Evolutionary conservation across 148 eudicot genomes (phyloP).

Genomic region (Rhododendron molle): DNA sequence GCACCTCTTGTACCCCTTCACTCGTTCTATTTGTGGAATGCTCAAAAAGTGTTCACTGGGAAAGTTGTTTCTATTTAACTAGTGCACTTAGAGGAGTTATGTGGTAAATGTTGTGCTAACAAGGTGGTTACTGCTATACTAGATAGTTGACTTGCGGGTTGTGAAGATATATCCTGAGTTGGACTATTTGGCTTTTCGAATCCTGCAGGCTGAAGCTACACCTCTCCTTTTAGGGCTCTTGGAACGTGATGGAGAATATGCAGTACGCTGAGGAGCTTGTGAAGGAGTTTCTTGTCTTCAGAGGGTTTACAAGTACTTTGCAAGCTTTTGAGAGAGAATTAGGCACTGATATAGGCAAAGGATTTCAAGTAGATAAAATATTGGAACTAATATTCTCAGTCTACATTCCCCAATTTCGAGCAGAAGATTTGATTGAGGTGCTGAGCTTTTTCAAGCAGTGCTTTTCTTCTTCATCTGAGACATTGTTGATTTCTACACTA

Average conservation of each 20-base stretch:
- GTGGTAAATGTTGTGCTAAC: not conserved
- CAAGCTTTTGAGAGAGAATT: slow-evolving; percentile 77
- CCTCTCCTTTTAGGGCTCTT: slow-evolving; percentile 14
- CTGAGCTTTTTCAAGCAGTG: slow-evolving; percentile 66
- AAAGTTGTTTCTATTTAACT: not conserved
- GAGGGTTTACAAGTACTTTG: slow-evolving; percentile 85
- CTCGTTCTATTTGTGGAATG: not conserved
- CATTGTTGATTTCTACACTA: slow-evolving; percentile 36
- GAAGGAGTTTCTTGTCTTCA: slow-evolving; percentile 77
- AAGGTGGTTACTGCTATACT: not conserved
- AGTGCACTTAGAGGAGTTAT: not conserved
- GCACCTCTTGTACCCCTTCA: not conserved
- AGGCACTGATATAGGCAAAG: slow-evolving; percentile 74
- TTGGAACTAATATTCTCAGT: slow-evolving; percentile 71
- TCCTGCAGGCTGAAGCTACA: not conserved
- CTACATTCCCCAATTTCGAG: slow-evolving; percentile 73
- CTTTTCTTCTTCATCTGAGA: slow-evolving; percentile 60
- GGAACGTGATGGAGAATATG: slow-evolving; percentile 72
- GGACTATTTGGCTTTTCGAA: not conserved
- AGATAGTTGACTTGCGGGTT: slow-evolving; percentile 6
- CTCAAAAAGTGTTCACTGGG: not conserved
- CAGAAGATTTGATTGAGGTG: slow-evolving; percentile 58
- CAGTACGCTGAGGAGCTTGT: slow-evolving; percentile 87
- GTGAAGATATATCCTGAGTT: not conserved
- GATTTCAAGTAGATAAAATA: slow-evolving; percentile 80